These are phyloP conservation scores for Gyromitra esculenta DNA, from an alignment of 2,329 filamentous ascomycete genomes.

Conservation along the genomic window DNA sequence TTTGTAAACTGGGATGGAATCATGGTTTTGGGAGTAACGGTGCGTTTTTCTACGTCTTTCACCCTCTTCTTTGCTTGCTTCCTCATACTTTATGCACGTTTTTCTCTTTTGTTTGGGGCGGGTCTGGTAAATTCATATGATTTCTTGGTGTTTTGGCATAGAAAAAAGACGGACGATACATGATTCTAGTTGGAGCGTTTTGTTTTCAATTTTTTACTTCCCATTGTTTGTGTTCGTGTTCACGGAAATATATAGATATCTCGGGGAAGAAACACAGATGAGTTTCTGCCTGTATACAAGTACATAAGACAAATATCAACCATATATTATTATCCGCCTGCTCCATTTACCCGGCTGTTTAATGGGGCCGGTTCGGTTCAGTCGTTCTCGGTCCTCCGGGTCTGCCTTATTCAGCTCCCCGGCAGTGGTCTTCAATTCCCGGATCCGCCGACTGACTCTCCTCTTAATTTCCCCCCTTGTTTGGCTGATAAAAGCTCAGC, in stretches of 20 bases:
- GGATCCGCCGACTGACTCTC: conserved; percentile 65
- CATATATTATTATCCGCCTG: conserved; percentile 27
- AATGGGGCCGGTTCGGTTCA: background rate
- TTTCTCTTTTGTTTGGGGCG: conserved; percentile 34
- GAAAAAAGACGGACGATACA: conserved; percentile 44
- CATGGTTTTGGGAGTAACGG: conserved; percentile 51
- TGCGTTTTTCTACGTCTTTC: conserved; percentile 47
- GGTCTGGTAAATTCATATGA: conserved; percentile 47
- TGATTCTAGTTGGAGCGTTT: conserved; percentile 26
- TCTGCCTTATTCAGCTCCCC: conserved; percentile 66
- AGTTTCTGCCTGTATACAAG: conserved; percentile 27
- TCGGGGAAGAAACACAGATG: conserved; percentile 12
- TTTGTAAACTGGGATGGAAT: conserved; percentile 48
- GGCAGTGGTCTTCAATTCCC: conserved; percentile 67
- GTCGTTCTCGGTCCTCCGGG: conserved; percentile 61
- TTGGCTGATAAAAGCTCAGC: conserved; percentile 60
- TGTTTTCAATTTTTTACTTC: conserved; percentile 33
- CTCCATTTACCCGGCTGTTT: background rate
- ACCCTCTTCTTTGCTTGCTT: conserved; percentile 43
- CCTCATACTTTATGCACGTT: conserved; percentile 37
- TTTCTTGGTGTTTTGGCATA: conserved; percentile 50
- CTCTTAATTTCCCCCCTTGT: conserved; percentile 65
- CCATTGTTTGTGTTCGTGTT: conserved; percentile 36
- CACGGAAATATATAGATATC: conserved; percentile 37
- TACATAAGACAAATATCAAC: conserved; percentile 37